phyloP scores from a whole-genome alignment of 306 rosid species.

The Sesbania bispinosa region DNA sequence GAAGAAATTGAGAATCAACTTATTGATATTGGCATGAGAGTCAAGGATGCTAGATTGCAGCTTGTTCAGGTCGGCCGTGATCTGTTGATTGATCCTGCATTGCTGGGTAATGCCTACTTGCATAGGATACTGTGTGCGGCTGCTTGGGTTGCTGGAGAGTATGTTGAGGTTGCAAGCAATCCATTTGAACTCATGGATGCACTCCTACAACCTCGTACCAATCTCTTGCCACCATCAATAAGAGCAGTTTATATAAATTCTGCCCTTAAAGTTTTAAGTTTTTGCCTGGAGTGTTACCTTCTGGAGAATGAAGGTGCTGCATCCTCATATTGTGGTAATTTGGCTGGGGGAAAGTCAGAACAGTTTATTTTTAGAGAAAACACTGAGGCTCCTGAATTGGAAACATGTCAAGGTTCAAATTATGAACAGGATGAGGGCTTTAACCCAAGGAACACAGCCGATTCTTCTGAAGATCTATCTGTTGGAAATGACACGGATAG shows the following conservation, averaged over 20 bases:
- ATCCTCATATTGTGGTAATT: conserved; percentile 30
- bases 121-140: conserved; percentile 75
- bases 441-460: conserved; percentile 45
- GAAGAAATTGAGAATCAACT: conserved; percentile 90
- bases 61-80: conserved; percentile 74
- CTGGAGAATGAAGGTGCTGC: conserved; percentile 32
- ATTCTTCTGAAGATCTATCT: conserved; percentile 39
- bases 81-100: conserved; percentile 94
- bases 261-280: conserved; percentile 60
- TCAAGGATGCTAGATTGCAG: conserved; percentile 77
- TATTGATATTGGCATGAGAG: conserved; percentile 85
- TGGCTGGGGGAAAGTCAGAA: conserved; percentile 29
- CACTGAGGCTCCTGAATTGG: conserved; percentile 38
- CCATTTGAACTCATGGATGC: conserved; percentile 89
- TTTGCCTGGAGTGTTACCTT: conserved; percentile 62
- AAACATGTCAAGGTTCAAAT: conserved; percentile 28
- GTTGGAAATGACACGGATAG: conserved; percentile 30
- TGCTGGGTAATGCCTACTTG: conserved; percentile 71
- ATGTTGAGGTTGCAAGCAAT: conserved; percentile 55
- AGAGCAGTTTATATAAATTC: conserved; percentile 85
- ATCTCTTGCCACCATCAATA: conserved; percentile 68
- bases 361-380: conserved; percentile 26
- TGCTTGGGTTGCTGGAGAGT: conserved; percentile 90
- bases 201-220: conserved; percentile 84
- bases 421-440: conserved; percentile 48